Evolutionary conservation across 345 rosid genomes (phyloP).

Genomic region (Trapa bicornis): DNA sequence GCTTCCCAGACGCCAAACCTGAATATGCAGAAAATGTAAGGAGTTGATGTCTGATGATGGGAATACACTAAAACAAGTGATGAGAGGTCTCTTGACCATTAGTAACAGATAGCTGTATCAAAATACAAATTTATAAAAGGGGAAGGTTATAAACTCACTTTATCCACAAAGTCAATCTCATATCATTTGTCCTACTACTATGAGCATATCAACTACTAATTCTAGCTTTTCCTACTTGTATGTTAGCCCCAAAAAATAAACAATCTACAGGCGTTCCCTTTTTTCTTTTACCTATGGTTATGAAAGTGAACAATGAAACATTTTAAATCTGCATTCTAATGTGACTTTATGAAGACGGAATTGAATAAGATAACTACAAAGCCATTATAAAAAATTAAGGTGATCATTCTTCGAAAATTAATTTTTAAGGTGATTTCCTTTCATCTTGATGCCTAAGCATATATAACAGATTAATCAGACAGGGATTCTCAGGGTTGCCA

Average conservation of each 20-base stretch:
- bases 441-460: no score
- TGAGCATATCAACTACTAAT: not conserved
- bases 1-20: slow-evolving; percentile 98
- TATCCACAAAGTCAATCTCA: not conserved
- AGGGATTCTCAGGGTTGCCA: not conserved
- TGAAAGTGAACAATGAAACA: no score
- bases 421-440: no score
- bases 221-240: no score
- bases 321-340: not conserved
- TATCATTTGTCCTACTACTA: not conserved
- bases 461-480: not conserved
- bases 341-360: not conserved
- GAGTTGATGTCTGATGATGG: not conserved
- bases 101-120: not conserved
- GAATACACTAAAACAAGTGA: not conserved
- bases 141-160: not conserved
- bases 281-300: no score
- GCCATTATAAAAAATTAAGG: not conserved
- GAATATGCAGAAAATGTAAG: slow-evolving; percentile 9
- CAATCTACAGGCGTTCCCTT: no score
- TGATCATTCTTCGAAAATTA: not conserved
- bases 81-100: not conserved
- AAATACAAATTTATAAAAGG: not conserved
- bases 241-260: no score
- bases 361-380: not conserved